phyloP scores from a whole-genome alignment of 352 stramenopile genomes.

The Globisporangium perplexum region DNA sequence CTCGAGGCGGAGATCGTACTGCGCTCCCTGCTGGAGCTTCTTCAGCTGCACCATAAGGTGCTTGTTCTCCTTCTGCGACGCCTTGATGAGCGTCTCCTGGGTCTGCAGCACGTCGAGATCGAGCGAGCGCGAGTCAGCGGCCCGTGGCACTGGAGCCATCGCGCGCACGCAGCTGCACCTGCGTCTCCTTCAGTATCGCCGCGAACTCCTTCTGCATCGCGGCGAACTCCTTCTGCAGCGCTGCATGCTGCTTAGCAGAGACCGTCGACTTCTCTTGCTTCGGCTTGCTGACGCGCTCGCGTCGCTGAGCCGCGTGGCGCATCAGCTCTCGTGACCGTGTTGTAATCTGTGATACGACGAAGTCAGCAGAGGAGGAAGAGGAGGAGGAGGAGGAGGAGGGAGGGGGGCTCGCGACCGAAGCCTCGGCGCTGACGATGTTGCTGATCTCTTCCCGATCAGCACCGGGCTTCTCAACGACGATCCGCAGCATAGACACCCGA shows the following conservation, averaged over 20 bases:
- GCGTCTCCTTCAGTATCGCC: constrained; percentile 53
- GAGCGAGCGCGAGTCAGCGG: no score
- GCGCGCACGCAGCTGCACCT: constrained; percentile 13
- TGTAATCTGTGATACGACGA: not conserved
- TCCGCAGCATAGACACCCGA: constrained; percentile 25
- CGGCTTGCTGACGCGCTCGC: not conserved
- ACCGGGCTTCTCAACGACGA: constrained; percentile 8
- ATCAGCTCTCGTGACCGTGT: not conserved
- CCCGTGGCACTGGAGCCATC: no score
- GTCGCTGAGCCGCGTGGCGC: not conserved
- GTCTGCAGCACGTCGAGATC: constrained; percentile 16
- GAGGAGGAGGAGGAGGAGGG: not conserved
- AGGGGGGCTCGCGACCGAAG: not conserved
- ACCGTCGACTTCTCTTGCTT: not conserved
- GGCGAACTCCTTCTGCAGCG: not conserved
- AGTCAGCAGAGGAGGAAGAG: no score
- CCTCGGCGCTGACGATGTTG: not conserved
- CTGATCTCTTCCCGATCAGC: not conserved
- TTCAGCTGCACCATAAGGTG: constrained; percentile 78
- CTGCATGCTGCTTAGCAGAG: not conserved
- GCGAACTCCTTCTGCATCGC: constrained; percentile 4
- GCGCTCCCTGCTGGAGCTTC: constrained; percentile 43
- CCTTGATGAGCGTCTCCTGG: constrained; percentile 72
- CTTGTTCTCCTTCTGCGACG: constrained; percentile 81
- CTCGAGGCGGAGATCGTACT: constrained; percentile 71